These are phyloP conservation scores for Furcasterigmium sp. DNA, from an alignment of 2,329 filamentous ascomycete genomes.

Conservation along the genomic window DNA sequence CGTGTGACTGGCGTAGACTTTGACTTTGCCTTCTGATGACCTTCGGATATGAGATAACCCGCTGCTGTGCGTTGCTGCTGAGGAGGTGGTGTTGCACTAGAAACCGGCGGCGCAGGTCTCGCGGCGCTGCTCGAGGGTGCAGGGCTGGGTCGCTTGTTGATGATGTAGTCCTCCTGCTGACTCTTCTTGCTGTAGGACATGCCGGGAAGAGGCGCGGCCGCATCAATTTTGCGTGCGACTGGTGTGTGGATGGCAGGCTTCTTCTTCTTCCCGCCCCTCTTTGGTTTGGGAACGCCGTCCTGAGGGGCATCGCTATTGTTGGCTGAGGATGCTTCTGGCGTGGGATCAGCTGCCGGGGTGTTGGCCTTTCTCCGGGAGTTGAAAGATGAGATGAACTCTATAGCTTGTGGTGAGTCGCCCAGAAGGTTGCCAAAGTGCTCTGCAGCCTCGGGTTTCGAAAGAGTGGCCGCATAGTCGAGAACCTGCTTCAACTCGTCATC, in stretches of 20 bases:
- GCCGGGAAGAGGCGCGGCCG: slow-evolving; percentile 59
- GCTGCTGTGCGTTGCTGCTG: slow-evolving; percentile 58
- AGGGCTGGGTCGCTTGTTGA: slow-evolving; percentile 44
- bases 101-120: slow-evolving; percentile 21
- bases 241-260: slow-evolving; percentile 60
- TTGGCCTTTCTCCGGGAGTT: slow-evolving; percentile 57
- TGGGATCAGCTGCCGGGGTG: slow-evolving; percentile 10
- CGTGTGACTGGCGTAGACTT: slow-evolving; percentile 47
- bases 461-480: slow-evolving; percentile 71
- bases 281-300: slow-evolving; percentile 44
- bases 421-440: slow-evolving; percentile 85
- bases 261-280: slow-evolving; percentile 47
- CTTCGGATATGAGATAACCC: slow-evolving; percentile 78
- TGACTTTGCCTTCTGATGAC: slow-evolving; percentile 51
- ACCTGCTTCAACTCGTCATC: slow-evolving; percentile 80
- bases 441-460: slow-evolving; percentile 72
- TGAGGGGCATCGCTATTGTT: slow-evolving; percentile 7
- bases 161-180: slow-evolving; percentile 69
- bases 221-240: slow-evolving; percentile 56
- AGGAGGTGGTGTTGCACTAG: slow-evolving; percentile 12
- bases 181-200: slow-evolving; percentile 70
- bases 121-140: slow-evolving; percentile 29
- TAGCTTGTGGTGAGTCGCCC: slow-evolving; percentile 71
- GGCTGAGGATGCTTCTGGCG: slow-evolving; percentile 1
- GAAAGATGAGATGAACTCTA: slow-evolving; percentile 77